phyloP scores from a whole-genome alignment of 73 alveolate genomes.

The Tetrahymena malaccensis region DNA sequence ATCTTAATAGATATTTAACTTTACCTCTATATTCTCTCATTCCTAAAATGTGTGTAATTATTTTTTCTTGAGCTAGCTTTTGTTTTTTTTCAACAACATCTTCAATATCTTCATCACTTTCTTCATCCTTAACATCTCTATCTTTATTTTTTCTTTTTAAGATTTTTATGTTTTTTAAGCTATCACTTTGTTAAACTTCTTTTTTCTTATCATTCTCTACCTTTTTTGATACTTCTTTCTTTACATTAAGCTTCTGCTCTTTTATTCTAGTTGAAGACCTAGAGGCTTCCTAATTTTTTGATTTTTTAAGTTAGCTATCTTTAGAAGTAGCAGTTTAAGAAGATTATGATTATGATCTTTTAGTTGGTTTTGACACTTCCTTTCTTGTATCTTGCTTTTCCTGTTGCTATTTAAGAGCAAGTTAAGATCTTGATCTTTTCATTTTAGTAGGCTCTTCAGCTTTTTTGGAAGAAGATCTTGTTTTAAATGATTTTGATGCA shows the following conservation, averaged over 20 bases:
- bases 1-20: not conserved
- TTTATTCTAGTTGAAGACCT: not conserved
- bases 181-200: not conserved
- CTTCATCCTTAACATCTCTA: not conserved
- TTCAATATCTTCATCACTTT: not conserved
- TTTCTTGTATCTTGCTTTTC: not conserved
- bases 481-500: not conserved
- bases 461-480: not conserved
- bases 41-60: not conserved
- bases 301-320: not conserved
- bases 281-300: not conserved
- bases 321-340: not conserved
- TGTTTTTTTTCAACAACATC: not conserved
- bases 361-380: not conserved
- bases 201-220: not conserved
- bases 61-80: not conserved
- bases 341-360: not conserved
- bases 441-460: not conserved
- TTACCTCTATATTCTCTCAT: not conserved
- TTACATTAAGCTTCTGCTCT: not conserved
- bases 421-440: not conserved
- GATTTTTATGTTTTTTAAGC: not conserved
- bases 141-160: not conserved
- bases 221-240: not conserved
- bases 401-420: not conserved